These are phyloP conservation scores for Trypanosoma platydactyli DNA, from an alignment of 208 protist species.

Conservation along the genomic window DNA sequence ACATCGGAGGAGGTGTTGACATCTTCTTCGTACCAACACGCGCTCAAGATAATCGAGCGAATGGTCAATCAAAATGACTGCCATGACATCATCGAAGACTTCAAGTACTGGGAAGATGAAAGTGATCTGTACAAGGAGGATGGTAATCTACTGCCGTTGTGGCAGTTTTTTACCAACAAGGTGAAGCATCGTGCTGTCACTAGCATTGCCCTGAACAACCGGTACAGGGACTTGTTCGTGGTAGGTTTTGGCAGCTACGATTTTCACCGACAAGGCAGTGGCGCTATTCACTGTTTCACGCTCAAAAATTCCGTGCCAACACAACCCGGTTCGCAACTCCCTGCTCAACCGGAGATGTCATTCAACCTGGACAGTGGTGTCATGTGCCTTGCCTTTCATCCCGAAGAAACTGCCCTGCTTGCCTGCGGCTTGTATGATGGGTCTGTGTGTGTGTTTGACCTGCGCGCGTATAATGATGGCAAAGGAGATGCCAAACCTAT, in stretches of 20 bases:
- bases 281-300: conserved; percentile 95
- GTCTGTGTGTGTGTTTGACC: conserved; percentile 94
- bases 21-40: conserved; percentile 53
- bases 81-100: conserved; percentile 96
- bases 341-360: conserved; percentile 92
- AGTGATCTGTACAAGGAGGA: conserved; percentile 94
- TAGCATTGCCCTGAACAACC: conserved; percentile 91
- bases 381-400: conserved; percentile 97
- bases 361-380: conserved; percentile 93
- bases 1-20: conserved; percentile 62
- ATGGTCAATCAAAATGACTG: conserved; percentile 98
- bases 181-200: conserved; percentile 92
- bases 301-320: conserved; percentile 95
- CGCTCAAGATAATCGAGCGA: conserved; percentile 94
- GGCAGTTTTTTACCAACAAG: conserved; percentile 93
- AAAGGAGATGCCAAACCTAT: conserved; percentile 78
- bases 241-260: conserved; percentile 98
- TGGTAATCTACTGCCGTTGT: conserved; percentile 95
- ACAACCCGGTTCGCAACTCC: conserved; percentile 38
- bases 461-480: conserved; percentile 57
- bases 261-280: conserved; percentile 94
- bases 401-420: conserved; percentile 81
- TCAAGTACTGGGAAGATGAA: conserved; percentile 97
- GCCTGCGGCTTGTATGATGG: conserved; percentile 97
- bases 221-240: conserved; percentile 96